Evolutionary conservation across 2,329 filamentous ascomycete species (phyloP).

Genomic region (Aureobasidium sp.): DNA sequence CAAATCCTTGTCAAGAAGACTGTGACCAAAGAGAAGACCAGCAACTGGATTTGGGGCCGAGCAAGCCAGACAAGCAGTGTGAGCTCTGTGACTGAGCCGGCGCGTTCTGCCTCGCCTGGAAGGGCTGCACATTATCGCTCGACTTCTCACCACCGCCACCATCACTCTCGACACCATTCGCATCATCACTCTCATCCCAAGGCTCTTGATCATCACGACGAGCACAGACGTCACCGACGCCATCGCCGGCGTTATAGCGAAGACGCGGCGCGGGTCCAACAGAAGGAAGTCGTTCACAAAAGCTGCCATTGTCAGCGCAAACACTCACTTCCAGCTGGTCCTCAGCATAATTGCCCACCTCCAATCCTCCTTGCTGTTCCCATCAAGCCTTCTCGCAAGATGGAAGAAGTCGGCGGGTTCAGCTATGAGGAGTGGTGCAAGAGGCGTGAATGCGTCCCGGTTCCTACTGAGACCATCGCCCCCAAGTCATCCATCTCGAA

Average conservation of each 20-base stretch:
- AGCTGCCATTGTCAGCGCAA: background rate
- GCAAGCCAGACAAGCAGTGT: constrained; percentile 3
- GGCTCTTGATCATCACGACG: background rate
- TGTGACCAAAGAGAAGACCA: constrained; percentile 6
- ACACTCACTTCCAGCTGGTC: background rate
- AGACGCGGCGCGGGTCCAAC: background rate
- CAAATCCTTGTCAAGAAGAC: background rate
- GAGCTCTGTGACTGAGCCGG: background rate
- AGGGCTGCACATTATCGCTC: background rate
- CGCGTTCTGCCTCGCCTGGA: background rate
- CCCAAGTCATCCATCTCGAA: constrained; percentile 9
- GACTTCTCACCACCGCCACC: background rate
- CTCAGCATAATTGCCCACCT: background rate
- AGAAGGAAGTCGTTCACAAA: background rate
- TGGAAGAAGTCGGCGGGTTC: constrained; percentile 12
- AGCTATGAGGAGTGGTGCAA: constrained; percentile 15
- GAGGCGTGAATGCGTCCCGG: background rate
- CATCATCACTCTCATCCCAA: background rate
- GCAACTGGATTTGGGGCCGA: background rate
- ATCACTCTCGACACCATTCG: background rate
- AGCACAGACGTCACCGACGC: background rate
- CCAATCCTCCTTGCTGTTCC: background rate
- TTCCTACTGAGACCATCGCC: constrained; percentile 6
- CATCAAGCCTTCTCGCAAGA: background rate
- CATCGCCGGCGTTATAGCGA: constrained; percentile 1